These are phyloP conservation scores for Canna indica DNA, from an alignment of 176 grass and related monocot genomes.

Conservation along the genomic window DNA sequence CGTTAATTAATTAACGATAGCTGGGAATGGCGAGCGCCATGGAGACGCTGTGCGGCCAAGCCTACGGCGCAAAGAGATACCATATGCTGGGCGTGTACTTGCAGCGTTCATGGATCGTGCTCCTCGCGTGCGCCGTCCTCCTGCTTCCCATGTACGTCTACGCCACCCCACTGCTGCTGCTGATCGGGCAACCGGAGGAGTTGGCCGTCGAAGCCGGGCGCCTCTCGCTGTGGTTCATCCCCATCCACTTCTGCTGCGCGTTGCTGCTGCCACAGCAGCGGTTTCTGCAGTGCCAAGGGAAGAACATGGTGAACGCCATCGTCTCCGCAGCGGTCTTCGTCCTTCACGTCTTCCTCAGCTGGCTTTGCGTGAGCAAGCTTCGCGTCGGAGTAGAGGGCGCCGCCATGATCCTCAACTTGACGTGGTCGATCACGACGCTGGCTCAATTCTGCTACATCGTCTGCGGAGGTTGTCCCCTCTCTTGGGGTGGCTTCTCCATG, in stretches of 20 bases:
- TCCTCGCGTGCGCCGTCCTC: conserved; percentile 48
- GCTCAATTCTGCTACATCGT: conserved; percentile 44
- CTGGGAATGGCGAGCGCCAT: conserved; percentile 72
- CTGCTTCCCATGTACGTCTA: conserved; percentile 80
- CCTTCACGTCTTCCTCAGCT: conserved; percentile 57
- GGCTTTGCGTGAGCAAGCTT: conserved; percentile 50
- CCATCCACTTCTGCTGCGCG: conserved; percentile 84
- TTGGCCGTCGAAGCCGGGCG: conserved; percentile 55
- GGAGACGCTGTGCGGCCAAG: conserved; percentile 42
- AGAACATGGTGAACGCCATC: conserved; percentile 52
- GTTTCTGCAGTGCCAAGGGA: conserved; percentile 89
- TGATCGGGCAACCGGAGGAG: conserved; percentile 58
- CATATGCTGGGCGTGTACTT: conserved; percentile 95
- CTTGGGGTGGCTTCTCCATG: conserved; percentile 75
- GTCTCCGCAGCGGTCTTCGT: conserved; percentile 35
- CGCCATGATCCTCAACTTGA: conserved; percentile 82
- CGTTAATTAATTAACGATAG: too few species aligned
- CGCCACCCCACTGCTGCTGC: conserved; percentile 52
- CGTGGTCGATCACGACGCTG: conserved; percentile 51
- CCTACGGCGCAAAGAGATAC: conserved; percentile 53
- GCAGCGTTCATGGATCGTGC: conserved; percentile 90
- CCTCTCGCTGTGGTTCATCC: conserved; percentile 82
- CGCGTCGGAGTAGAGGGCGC: conserved; percentile 62
- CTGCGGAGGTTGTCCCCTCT: conserved; percentile 59
- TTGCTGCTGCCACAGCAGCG: conserved; percentile 84